A percentile compares a stretch with the other conserved stretches of the same genome.
Evolutionary conservation across 108 stramenopile species (phyloP).

Genomic region (Fragilariopsis cylindrus): DNA sequence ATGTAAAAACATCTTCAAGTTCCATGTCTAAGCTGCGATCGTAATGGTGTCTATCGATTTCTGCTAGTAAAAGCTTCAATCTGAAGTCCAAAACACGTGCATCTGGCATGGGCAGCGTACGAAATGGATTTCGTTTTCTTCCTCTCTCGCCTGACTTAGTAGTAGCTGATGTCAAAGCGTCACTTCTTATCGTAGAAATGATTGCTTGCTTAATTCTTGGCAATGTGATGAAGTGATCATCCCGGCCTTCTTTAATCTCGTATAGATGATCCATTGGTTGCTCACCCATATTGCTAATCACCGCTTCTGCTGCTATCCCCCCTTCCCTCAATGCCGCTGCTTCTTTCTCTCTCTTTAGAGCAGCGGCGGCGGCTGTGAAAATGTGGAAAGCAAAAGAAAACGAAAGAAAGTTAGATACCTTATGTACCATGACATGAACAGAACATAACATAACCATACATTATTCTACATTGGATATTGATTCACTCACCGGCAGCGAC

Average conservation of each 20-base stretch:
- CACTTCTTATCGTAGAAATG: slow-evolving; percentile 1
- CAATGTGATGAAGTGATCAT: slow-evolving; percentile 45
- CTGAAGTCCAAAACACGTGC: slow-evolving; percentile 63
- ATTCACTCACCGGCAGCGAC: slow-evolving; percentile 39
- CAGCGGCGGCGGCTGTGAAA: slow-evolving; percentile 63
- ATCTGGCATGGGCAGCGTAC: slow-evolving; percentile 66
- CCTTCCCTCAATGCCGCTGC: slow-evolving; percentile 45
- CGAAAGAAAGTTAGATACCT: no score
- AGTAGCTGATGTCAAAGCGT: neutral
- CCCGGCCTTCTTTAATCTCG: slow-evolving; percentile 37
- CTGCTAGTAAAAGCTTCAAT: slow-evolving; percentile 44
- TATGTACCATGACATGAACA: no score
- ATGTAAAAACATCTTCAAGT: slow-evolving; percentile 8
- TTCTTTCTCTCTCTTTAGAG: slow-evolving; percentile 41
- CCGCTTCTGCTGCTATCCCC: slow-evolving; percentile 43
- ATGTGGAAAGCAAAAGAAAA: no score
- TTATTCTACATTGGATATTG: no score
- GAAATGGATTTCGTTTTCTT: slow-evolving; percentile 16
- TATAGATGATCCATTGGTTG: slow-evolving; percentile 38
- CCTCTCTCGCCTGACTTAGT: slow-evolving; percentile 18
- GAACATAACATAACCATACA: no score
- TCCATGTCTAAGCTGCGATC: neutral
- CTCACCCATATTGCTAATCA: slow-evolving; percentile 34
- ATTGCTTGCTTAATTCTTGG: slow-evolving; percentile 26
- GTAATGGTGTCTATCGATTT: slow-evolving; percentile 38